Base-by-base conservation (phyloP, 2,329 filamentous ascomycete species). In the Xylaria sp. region DNA sequence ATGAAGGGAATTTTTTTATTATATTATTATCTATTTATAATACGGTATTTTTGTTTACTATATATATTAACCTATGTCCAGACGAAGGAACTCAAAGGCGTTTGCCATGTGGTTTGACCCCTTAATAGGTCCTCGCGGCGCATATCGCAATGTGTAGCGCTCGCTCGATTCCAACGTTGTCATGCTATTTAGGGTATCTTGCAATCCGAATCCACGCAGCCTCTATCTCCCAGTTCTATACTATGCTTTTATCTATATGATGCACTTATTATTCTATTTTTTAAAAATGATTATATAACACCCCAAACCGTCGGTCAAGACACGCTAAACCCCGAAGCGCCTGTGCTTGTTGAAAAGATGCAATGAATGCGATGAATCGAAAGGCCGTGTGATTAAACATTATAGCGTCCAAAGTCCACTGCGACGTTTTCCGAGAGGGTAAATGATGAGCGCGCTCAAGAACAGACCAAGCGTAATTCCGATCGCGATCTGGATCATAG, bases 401-500 rank as follows among this genome's bases (percentile, higher is more conserved):
- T 73, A 85, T 65, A 85, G 83, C 65, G 83, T 85, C 74, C 85
- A 85, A 10, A 85, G 74, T 4, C 83, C 83, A 66, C 83, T 85
- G 50, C 83, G 80, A 50, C 83, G 79, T 75, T 85, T 85, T 45
- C 83, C 83, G 39, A 85, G 76, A 6, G 84, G 84, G 69, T 85
- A 85, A 6, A 86, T 77, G 25, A 85, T 73, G 36, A 86, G 74
- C 2, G 83, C 83, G 65, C 83, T 84, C 68, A 86, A 73, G 67
- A 86, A 86, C 7, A 86, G 75, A 2, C 84, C 84, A 12, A 85
- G 81, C 6, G 83, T 83, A 58, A 86, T 85, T 15, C 84, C 84
- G 68, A 85, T 84, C 15, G 84, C 84, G 64, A 85, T 84, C 73
- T 86, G 83, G 45, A 85, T 83, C 84, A 86, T 85, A 34, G 81